Base-by-base conservation (phyloP, 2,329 filamentous ascomycete species). In the Tolypocladium tundrense region DNA sequence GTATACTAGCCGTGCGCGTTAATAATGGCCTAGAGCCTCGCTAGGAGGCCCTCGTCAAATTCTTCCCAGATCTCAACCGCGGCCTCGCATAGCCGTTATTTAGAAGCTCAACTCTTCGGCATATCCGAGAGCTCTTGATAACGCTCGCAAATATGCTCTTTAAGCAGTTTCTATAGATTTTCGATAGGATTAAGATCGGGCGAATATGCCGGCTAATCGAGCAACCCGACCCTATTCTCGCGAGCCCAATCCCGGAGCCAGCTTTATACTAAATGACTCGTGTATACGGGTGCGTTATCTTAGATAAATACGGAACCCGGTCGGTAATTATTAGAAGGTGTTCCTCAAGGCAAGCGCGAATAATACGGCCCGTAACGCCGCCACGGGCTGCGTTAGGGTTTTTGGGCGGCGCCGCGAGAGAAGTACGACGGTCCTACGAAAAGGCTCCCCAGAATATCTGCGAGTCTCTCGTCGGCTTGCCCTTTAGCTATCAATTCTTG, bases 261-360 rank as follows among this genome's bases (percentile, higher is more conserved):
- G 2, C 54, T 33, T 48, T 62, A 31, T 0, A 62, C 35, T 21
- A 58, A 31, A 10, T 14, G 1, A 39, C 41, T 40, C 48, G 19
- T 60, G 54, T 58, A 21, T 48, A 51, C 54, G 33, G 53, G n/a
- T 8, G 56, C 54, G 50, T 60, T 62, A 62, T 62, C 56, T 58
- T 62, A 19, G 5, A 52, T 41, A 33, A 60, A 59, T 19, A 56
- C 54, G 45, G 35, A 51, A 43, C 59, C 48, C 14, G 57, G 56
- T 59, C 54, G 41, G 35, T n/a, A 55, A 62, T 62, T 42, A 53
- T 60, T 45, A 45, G 56, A 8, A 62, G 54, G 24, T 59, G 27
- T 19, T 58, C 50, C 45, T 60, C 4, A 24, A 62, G 53, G 57
- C 50, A 59, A 43, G 37, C 51, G 19, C 58, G 54, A n/a, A 60